Conservation (phyloP, 1,284 basidiomycete species). For the Trichosporon faecale region DNA sequence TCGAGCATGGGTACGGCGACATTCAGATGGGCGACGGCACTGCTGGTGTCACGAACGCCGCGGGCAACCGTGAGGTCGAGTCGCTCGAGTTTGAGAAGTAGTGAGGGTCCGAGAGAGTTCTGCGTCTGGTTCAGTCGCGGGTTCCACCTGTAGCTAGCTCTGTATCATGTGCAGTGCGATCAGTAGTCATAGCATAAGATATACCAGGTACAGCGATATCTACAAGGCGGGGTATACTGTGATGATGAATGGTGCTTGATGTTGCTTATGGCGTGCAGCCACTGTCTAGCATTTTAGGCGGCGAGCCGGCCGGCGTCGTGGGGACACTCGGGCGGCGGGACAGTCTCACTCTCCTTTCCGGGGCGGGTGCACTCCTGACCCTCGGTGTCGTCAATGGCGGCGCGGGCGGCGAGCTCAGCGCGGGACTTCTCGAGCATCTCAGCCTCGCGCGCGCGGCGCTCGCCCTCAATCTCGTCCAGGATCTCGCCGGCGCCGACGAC, state of each 20-base stretch:
- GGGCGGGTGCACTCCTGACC: conserved; percentile 5
- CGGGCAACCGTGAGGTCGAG: conserved; percentile 8
- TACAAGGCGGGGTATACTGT: conserved; percentile 3
- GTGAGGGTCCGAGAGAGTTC: too few species aligned
- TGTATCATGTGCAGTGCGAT: neutral
- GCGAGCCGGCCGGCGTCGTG: neutral
- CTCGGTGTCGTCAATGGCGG: neutral
- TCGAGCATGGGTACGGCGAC: conserved; percentile 36
- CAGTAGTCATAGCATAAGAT: conserved; percentile 8
- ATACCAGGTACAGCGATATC: conserved; percentile 9
- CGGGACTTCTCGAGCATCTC: conserved; percentile 52
- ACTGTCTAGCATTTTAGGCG: neutral
- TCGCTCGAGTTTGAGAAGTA: conserved; percentile 9
- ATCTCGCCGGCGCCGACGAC: conserved; percentile 70
- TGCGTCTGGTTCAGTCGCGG: too few species aligned
- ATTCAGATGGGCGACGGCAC: conserved; percentile 47
- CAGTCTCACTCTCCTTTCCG: neutral
- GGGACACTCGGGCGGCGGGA: neutral
- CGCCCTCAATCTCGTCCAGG: conserved; percentile 70
- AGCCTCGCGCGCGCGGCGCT: conserved; percentile 61
- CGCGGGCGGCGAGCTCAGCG: neutral
- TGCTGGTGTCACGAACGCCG: conserved; percentile 12
- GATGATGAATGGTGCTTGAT: neutral
- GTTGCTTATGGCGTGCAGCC: neutral
- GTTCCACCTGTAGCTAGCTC: too few species aligned